These are phyloP conservation scores for Aspergillus sojae DNA, from an alignment of 2,329 filamentous ascomycete genomes.

Conservation along the genomic window DNA sequence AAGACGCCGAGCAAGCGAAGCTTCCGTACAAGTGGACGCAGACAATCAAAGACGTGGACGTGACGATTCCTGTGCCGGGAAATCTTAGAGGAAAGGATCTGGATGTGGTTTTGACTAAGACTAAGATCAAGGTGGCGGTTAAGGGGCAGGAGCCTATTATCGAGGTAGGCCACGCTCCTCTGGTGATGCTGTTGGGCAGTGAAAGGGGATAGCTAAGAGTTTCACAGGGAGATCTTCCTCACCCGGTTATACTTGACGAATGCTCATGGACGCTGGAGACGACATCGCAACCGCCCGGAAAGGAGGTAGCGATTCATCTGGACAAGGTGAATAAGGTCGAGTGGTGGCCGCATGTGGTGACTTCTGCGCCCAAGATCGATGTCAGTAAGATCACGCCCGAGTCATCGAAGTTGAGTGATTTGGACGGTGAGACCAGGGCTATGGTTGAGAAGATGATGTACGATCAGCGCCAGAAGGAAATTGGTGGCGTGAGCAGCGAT, in stretches of 20 bases:
- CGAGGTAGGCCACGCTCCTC: conserved; percentile 55
- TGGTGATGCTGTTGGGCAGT: background rate
- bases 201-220: conserved; percentile 3
- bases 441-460: conserved; percentile 99
- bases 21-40: conserved; percentile 98
- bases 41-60: conserved; percentile 83
- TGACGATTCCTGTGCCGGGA: conserved; percentile 74
- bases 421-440: conserved; percentile 89
- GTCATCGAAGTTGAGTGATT: conserved; percentile 84
- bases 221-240: conserved; percentile 76
- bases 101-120: conserved; percentile 79
- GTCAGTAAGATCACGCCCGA: conserved; percentile 93
- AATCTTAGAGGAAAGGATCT: conserved; percentile 86
- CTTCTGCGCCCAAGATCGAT: conserved; percentile 85
- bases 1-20: conserved; percentile 82
- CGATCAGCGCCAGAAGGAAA: conserved; percentile 96
- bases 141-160: conserved; percentile 88
- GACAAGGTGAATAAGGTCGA: conserved; percentile 97
- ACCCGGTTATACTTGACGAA: conserved; percentile 79
- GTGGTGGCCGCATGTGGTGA: conserved; percentile 96
- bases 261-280: conserved; percentile 90
- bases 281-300: conserved; percentile 56
- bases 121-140: conserved; percentile 74
- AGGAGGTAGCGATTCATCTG: conserved; percentile 84
- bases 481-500: conserved; percentile 83